A percentile compares a stretch with the other conserved stretches of the same genome.
Evolutionary conservation across 106 monocot species (phyloP).

Genomic region (Amphibolis antarctica): DNA sequence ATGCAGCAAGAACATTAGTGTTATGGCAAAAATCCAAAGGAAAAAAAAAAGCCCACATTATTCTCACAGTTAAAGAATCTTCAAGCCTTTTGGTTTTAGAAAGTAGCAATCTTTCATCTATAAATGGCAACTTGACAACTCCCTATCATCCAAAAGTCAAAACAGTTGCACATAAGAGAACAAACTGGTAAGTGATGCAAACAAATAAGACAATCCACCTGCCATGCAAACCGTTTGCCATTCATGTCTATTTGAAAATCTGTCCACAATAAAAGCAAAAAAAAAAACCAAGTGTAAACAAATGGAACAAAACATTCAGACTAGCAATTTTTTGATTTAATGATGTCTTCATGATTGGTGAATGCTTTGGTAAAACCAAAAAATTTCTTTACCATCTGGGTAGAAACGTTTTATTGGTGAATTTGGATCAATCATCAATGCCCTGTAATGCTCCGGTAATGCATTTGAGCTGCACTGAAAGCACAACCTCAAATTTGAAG

Average conservation of each 20-base stretch:
- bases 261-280: slow-evolving; percentile 17
- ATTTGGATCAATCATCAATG: slow-evolving; percentile 66
- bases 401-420: slow-evolving; percentile 76
- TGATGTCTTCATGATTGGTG: too few species aligned
- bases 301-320: not conserved
- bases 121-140: slow-evolving; percentile 92
- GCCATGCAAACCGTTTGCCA: slow-evolving; percentile 95
- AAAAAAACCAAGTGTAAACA: not conserved
- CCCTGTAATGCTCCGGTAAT: slow-evolving; percentile 57
- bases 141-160: slow-evolving; percentile 34
- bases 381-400: slow-evolving; percentile 44
- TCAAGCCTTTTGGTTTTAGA: slow-evolving; percentile 73
- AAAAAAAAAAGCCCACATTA: not conserved
- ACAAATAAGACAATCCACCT: slow-evolving; percentile 24
- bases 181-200: not conserved
- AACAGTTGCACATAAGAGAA: not conserved
- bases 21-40: not conserved
- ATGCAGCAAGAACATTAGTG: not conserved
- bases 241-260: slow-evolving; percentile 98
- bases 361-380: too few species aligned
- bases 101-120: slow-evolving; percentile 68
- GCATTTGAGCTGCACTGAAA: slow-evolving; percentile 48
- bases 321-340: not conserved
- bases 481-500: not conserved
- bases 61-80: slow-evolving; percentile 55